Conservation (phyloP, 164 flowering plant genomes). For the Chimonanthus praecox region DNA sequence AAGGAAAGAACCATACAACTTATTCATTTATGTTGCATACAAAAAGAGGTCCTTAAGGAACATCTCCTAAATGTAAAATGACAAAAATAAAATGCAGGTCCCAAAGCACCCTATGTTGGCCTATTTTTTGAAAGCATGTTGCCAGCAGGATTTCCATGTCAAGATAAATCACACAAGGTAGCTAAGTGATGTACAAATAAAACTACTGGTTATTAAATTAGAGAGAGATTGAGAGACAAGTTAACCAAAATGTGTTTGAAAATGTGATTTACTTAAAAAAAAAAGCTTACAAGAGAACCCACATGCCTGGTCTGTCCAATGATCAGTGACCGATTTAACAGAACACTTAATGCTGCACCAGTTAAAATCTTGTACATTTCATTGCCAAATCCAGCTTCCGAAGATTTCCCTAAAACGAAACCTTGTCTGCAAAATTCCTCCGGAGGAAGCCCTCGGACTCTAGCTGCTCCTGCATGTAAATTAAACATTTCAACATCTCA, state of each 20-base stretch:
- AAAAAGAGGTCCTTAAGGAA: background rate
- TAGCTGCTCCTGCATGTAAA: constrained; percentile 60
- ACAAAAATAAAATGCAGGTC: too few relatives aligned
- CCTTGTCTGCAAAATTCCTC: constrained; percentile 81
- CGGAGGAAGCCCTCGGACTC: constrained; percentile 65
- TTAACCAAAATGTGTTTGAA: background rate
- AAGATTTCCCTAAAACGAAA: constrained; percentile 91
- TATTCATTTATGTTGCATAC: background rate
- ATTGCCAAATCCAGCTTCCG: constrained; percentile 97
- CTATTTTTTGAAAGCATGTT: background rate
- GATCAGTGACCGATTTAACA: constrained; percentile 89
- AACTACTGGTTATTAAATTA: background rate
- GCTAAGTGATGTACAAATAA: background rate
- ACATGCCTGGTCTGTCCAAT: constrained; percentile 99
- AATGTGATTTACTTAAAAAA: background rate
- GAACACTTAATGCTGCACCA: constrained; percentile 78
- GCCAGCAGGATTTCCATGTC: background rate
- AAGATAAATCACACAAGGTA: background rate
- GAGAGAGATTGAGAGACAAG: background rate
- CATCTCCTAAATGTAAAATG: background rate
- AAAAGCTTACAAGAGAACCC: constrained; percentile 68
- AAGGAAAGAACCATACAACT: background rate
- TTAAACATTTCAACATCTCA: constrained; percentile 14
- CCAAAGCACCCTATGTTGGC: background rate
- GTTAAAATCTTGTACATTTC: constrained; percentile 95